Evolutionary conservation across 2,329 filamentous ascomycete genomes (phyloP).

Genomic region (Lithohypha guttulata): DNA sequence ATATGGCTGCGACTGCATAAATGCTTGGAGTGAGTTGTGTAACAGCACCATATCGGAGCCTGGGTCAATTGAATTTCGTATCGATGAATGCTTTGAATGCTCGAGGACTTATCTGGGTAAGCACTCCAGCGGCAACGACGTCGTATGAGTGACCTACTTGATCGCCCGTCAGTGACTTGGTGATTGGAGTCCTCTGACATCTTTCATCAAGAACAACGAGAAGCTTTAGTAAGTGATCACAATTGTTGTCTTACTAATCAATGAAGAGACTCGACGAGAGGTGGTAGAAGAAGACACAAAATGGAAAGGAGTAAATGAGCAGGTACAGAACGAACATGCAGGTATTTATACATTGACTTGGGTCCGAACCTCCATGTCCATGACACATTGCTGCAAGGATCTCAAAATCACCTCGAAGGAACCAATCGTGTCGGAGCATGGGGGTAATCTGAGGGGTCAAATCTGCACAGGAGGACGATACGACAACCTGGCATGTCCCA

Average conservation of each 20-base stretch:
- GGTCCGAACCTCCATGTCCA: background rate
- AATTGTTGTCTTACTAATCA: background rate
- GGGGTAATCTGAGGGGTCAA: constrained; percentile 3
- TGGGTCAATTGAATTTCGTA: background rate
- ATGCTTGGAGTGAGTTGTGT: background rate
- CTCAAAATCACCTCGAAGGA: background rate
- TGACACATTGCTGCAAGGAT: background rate
- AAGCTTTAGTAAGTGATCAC: background rate
- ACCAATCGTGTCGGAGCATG: background rate
- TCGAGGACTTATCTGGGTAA: background rate
- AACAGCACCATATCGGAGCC: background rate
- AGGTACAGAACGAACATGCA: background rate
- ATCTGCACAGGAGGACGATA: constrained; percentile 2
- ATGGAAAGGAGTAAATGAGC: background rate
- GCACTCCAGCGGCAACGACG: background rate
- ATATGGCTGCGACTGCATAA: background rate
- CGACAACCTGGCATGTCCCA: background rate
- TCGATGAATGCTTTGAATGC: background rate
- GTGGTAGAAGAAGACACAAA: background rate
- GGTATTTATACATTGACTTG: background rate
- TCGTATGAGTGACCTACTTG: background rate
- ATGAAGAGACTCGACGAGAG: background rate
- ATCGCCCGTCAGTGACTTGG: background rate
- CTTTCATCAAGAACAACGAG: background rate
- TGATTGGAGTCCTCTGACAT: background rate